A percentile compares a stretch with the other conserved stretches of the same genome.
Evolutionary conservation across 148 eudicot species (phyloP).

Genomic region (Chenopodium suecicum): DNA sequence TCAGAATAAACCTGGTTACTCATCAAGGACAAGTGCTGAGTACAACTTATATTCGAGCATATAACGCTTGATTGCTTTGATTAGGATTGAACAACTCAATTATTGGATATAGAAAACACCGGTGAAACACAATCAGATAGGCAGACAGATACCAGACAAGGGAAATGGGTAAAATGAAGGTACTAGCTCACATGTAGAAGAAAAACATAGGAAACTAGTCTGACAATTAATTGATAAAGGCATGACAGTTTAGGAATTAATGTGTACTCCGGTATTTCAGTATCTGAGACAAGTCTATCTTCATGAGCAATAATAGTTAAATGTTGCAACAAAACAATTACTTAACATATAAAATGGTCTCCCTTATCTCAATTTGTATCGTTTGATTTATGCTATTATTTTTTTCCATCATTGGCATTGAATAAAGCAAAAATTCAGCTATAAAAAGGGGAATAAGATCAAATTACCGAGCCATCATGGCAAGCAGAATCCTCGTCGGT

Average conservation of each 20-base stretch:
- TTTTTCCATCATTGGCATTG: conserved; percentile 6
- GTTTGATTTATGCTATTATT: neutral
- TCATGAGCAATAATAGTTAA: neutral
- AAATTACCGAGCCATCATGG: conserved; percentile 57
- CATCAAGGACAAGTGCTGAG: neutral
- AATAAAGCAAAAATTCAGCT: neutral
- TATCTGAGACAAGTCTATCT: neutral
- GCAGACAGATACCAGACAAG: neutral
- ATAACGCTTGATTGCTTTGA: neutral
- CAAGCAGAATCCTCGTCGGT: conserved; percentile 70
- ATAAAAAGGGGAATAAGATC: neutral
- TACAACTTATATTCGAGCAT: neutral
- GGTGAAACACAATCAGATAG: neutral
- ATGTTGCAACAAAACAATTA: neutral
- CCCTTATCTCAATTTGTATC: neutral
- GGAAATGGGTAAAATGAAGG: neutral
- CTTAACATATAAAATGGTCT: neutral
- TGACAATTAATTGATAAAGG: neutral
- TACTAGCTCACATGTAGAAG: no score
- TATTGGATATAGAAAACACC: neutral
- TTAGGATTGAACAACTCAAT: neutral
- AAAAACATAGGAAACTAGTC: neutral
- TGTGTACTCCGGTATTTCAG: neutral
- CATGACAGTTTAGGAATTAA: neutral
- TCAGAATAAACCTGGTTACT: no score